Evolutionary conservation across 352 stramenopile species (phyloP).

Genomic region (Chrysophaeum taylorii): DNA sequence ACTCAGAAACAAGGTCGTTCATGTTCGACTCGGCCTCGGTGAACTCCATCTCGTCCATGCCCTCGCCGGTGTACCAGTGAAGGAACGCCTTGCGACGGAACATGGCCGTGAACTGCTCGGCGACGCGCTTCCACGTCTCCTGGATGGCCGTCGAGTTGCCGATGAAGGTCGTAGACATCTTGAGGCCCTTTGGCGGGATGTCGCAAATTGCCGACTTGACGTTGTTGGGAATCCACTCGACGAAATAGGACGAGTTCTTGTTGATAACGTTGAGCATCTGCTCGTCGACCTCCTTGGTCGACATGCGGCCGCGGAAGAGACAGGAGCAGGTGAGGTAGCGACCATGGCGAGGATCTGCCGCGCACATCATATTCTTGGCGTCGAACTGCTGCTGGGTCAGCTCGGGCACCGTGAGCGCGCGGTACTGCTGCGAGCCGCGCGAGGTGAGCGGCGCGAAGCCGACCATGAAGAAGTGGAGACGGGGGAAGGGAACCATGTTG

Average conservation of each 20-base stretch:
- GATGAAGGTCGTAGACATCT: constrained; percentile 92
- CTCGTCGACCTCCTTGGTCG: constrained; percentile 94
- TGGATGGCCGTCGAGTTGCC: constrained; percentile 94
- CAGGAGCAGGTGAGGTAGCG: constrained; percentile 97
- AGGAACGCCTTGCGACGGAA: constrained; percentile 99
- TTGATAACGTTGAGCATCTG: constrained; percentile 98
- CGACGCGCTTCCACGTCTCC: constrained; percentile 99
- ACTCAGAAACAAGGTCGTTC: constrained; percentile 99
- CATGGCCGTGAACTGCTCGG: constrained; percentile 99
- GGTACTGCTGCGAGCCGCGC: constrained; percentile 90
- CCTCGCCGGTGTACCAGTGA: constrained; percentile 99
- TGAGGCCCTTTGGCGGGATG: constrained; percentile 91
- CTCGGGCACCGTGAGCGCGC: constrained; percentile 90
- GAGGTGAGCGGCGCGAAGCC: constrained; percentile 94
- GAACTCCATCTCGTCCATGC: constrained; percentile 99
- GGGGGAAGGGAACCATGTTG: constrained; percentile 91
- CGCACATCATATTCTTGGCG: constrained; percentile 99
- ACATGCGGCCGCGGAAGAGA: constrained; percentile 98
- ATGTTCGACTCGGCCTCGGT: constrained; percentile 99
- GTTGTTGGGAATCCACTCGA: constrained; percentile 99
- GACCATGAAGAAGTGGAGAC: constrained; percentile 97
- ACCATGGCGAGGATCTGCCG: constrained; percentile 93
- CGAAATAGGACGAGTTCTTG: constrained; percentile 96
- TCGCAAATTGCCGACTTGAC: constrained; percentile 99
- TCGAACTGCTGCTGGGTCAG: constrained; percentile 97